Percentiles rank a stretch among this genome's conserved stretches.
phyloP scores from a whole-genome alignment of 805 yeast species.

The Candida vartiovaarae region DNA sequence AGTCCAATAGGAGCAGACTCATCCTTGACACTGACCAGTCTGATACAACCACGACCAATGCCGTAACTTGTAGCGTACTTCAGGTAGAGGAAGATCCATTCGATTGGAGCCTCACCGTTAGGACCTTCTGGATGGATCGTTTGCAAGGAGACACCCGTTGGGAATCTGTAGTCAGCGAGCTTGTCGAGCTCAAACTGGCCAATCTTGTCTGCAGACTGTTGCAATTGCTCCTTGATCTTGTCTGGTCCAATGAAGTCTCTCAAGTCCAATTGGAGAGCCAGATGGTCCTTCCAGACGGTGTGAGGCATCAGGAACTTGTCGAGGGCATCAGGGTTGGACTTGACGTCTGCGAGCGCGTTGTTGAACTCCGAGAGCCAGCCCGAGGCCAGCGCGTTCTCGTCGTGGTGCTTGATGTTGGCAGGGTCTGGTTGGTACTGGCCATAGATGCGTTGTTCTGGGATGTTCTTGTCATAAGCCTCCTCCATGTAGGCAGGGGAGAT shows the following conservation, averaged over 20 bases:
- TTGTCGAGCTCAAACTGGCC: conserved; percentile 25
- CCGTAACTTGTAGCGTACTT: conserved; percentile 28
- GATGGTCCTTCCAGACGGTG: conserved; percentile 33
- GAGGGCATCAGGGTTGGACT: conserved; percentile 11
- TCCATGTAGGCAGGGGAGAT: conserved; percentile 21
- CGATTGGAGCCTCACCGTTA: conserved; percentile 23
- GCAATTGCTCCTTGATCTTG: conserved; percentile 19
- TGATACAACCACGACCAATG: conserved; percentile 27
- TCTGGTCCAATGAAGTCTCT: conserved; percentile 28
- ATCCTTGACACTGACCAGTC: conserved; percentile 26
- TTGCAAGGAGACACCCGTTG: conserved; percentile 25
- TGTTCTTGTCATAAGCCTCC: conserved; percentile 19
- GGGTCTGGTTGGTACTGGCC: conserved; percentile 25
- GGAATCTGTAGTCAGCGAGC: conserved; percentile 24
- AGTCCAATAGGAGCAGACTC: conserved; percentile 24
- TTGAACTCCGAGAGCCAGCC: conserved; percentile 29
- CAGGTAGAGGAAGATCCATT: conserved; percentile 30
- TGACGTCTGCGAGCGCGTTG: conserved; percentile 11
- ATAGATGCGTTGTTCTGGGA: conserved; percentile 23
- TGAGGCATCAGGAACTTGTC: conserved; percentile 24
- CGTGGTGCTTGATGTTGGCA: conserved; percentile 20
- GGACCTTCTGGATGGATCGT: conserved; percentile 24
- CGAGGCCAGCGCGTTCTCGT: conserved; percentile 19
- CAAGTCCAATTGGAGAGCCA: conserved; percentile 27
- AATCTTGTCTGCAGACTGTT: conserved; percentile 16